Conservation (phyloP, 139 green algal genomes). For the Chlamydomonas urium region DNA sequence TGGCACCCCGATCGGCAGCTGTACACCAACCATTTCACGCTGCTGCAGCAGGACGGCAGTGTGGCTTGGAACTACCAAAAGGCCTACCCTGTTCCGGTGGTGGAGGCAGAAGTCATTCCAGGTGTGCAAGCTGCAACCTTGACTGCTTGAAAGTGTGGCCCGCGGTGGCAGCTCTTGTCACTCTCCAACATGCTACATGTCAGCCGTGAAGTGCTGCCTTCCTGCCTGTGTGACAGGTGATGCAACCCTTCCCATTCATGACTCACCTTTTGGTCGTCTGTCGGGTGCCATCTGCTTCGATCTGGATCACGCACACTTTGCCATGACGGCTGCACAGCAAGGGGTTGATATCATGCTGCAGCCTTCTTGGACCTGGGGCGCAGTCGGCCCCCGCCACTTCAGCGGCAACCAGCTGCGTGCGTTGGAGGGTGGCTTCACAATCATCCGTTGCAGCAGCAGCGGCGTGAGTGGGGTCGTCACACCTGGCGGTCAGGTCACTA, state of each 20-base stretch:
- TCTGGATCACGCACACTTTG: slow-evolving; percentile 27
- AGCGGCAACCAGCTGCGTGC: slow-evolving; percentile 26
- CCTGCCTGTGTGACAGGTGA: too few relatives aligned
- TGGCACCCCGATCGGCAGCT: not conserved
- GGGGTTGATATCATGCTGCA: slow-evolving; percentile 38
- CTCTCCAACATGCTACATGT: too few relatives aligned
- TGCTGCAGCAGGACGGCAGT: slow-evolving; percentile 22
- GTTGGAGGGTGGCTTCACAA: slow-evolving; percentile 36
- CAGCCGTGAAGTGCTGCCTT: too few relatives aligned
- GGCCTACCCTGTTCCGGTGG: slow-evolving; percentile 29
- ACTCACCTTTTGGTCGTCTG: slow-evolving; percentile 25
- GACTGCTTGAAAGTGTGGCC: not conserved
- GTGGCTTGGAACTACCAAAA: slow-evolving; percentile 30
- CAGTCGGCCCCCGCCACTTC: slow-evolving; percentile 27
- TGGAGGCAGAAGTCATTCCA: slow-evolving; percentile 17
- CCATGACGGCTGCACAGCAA: slow-evolving; percentile 2
- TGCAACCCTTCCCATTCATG: slow-evolving; percentile 6
- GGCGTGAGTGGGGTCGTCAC: slow-evolving; percentile 25
- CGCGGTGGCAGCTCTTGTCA: not conserved
- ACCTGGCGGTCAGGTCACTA: slow-evolving; percentile 10
- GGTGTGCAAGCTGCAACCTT: not conserved
- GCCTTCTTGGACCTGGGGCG: slow-evolving; percentile 38
- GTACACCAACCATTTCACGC: slow-evolving; percentile 26
- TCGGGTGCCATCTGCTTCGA: slow-evolving; percentile 38
- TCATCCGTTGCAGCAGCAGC: slow-evolving; percentile 29